These are phyloP conservation scores for Saturnispora hagleri DNA, from an alignment of 805 yeast species.

Conservation along the genomic window DNA sequence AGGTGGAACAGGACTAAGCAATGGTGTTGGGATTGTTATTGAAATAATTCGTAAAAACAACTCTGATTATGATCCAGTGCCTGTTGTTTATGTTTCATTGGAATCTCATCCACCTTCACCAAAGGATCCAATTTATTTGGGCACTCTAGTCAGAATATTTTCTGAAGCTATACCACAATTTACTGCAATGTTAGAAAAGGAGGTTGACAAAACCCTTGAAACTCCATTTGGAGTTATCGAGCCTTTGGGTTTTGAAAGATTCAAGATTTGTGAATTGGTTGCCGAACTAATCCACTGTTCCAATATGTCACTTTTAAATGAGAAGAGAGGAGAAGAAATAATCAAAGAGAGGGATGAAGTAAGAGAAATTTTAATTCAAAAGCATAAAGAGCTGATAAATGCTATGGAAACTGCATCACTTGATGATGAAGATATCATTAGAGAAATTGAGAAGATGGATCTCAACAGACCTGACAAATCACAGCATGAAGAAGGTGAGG, in stretches of 20 bases:
- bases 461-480: constrained; percentile 21
- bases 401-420: constrained; percentile 21
- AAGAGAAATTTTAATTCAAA: constrained; percentile 38
- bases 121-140: constrained; percentile 88
- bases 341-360: constrained; percentile 61
- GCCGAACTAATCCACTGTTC: constrained; percentile 95
- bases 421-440: constrained; percentile 27
- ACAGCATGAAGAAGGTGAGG: constrained; percentile 11
- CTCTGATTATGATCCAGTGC: constrained; percentile 87
- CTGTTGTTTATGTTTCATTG: constrained; percentile 70
- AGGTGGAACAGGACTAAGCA: constrained; percentile 82
- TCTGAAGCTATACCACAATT: constrained; percentile 66
- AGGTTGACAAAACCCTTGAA: constrained; percentile 32
- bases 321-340: constrained; percentile 58
- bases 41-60: constrained; percentile 93
- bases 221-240: constrained; percentile 62
- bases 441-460: constrained; percentile 26
- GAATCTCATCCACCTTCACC: constrained; percentile 90
- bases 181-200: constrained; percentile 45
- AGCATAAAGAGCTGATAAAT: constrained; percentile 21
- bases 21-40: constrained; percentile 90
- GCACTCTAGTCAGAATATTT: constrained; percentile 72
- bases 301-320: constrained; percentile 89
- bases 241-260: constrained; percentile 84
- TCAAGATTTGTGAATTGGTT: constrained; percentile 81